A percentile compares a stretch with the other conserved stretches of the same genome.
Conservation (phyloP, 371 early-diverging fungal genomes). For the Mucor racemosus region DNA sequence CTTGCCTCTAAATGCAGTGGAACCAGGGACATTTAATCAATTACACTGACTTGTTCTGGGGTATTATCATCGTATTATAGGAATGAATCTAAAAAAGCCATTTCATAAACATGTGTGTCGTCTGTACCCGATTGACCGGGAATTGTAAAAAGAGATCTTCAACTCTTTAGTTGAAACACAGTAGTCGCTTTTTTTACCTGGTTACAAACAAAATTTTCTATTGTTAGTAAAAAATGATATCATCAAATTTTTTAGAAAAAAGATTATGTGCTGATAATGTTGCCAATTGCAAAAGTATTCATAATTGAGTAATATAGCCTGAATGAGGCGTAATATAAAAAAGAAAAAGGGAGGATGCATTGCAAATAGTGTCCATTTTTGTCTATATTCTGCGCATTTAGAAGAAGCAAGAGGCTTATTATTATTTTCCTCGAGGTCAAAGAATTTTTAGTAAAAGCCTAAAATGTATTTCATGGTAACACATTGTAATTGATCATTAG, state of each 20-base stretch:
- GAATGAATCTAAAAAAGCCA: neutral
- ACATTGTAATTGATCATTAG: neutral
- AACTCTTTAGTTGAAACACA: neutral
- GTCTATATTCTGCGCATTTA: neutral
- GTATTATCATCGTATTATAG: neutral
- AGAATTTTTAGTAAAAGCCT: neutral
- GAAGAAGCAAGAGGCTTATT: neutral
- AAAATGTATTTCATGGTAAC: neutral
- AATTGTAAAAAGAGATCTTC: neutral
- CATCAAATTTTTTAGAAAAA: neutral
- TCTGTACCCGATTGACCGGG: neutral
- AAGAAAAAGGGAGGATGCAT: neutral
- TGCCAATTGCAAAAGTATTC: neutral
- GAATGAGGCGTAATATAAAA: neutral
- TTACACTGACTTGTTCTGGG: neutral
- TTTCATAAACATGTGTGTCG: neutral
- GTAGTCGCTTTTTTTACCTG: neutral
- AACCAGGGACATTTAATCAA: neutral
- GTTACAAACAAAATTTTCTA: neutral
- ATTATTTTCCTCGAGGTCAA: neutral
- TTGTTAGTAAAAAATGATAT: conserved; percentile 2
- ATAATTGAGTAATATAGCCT: neutral
- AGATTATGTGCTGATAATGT: neutral
- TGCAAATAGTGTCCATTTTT: neutral
- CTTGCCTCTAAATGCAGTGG: neutral